Evolutionary conservation across 345 rosid genomes (phyloP), one percentile per base, ranked within the genome.

Genomic region (Murraya koenigii): DNA sequence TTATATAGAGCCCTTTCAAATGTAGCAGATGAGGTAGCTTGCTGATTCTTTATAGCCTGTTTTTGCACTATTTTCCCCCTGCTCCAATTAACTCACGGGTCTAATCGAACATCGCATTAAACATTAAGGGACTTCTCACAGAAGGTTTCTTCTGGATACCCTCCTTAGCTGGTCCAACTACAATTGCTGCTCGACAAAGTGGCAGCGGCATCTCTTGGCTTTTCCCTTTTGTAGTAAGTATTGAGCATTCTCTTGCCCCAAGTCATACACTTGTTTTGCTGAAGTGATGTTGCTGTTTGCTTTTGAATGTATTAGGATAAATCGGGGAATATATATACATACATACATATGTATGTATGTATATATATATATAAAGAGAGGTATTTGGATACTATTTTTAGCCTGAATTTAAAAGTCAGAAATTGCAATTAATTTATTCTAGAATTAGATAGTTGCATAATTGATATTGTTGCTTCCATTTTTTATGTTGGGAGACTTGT

Each of bases 141-240:
- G 99, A 96, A 91, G 98, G 99, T 71, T 96, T 96, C 88, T 93
- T 96, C 82, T 94, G 98, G 98, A 96, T 96, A 87, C 99, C 98
- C 78, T 90, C 99, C 63, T 86, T 96, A 23, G 88, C 99, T 75
- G 98, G 99, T 79, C 98, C 99, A 69, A 96, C 98, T 20, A 89
- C 98, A 49, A 81, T 90, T 75, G 97, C 97, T 71, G 89, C 94
- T 59, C 89, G 94, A 78, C 99, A 92, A 79, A 91, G 66, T 73
- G 97, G 97, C 75, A 87, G 95, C 75, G 97, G 97, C 76, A 86
- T 89, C 82, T 93, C 98, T 55, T 96, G 99, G 99, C 88, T 96
- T 72, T 96, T 96, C 78, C 98, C 97, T 47, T 94, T 96, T 80
- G 84, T 90, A 23, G 99, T 96, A 78, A 86, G 95, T 82, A 52